Evolutionary conservation across 139 green algal genomes (phyloP).

Genomic region (Axilococcus clingmanii): DNA sequence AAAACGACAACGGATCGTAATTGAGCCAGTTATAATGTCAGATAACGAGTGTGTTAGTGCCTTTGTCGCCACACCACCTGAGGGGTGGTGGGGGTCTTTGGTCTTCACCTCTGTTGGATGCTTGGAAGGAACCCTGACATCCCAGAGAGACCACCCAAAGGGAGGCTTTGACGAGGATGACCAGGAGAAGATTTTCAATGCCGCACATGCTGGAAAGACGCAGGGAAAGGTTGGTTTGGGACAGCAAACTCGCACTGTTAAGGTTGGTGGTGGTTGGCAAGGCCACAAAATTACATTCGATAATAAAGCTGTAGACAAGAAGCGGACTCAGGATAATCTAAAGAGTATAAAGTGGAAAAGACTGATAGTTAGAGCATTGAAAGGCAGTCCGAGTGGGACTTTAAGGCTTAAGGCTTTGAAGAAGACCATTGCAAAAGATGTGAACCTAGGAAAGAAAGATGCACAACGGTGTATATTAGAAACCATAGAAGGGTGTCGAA

Average conservation of each 20-base stretch:
- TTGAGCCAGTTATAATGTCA: constrained; percentile 11
- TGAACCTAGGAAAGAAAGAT: background rate
- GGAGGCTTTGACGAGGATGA: constrained; percentile 58
- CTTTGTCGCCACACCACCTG: constrained; percentile 22
- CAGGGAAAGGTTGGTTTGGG: constrained; percentile 37
- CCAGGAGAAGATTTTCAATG: constrained; percentile 27
- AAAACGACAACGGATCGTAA: background rate
- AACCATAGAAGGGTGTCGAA: background rate
- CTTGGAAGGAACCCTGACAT: constrained; percentile 45
- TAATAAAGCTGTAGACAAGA: constrained; percentile 2
- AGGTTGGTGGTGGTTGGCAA: constrained; percentile 50
- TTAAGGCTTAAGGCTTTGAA: constrained; percentile 28
- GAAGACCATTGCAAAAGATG: constrained; percentile 1
- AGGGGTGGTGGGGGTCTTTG: constrained; percentile 67
- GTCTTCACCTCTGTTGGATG: constrained; percentile 48
- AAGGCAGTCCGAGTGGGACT: background rate
- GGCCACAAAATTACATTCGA: constrained; percentile 61
- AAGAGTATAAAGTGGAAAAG: constrained; percentile 35
- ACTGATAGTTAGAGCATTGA: constrained; percentile 16
- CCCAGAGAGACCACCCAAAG: too few species aligned
- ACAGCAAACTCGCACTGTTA: constrained; percentile 16
- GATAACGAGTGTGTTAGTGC: constrained; percentile 23
- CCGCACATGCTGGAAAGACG: constrained; percentile 32
- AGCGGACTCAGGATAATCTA: background rate
- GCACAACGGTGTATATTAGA: background rate